Evolutionary conservation across 176 grass and related monocot genomes (phyloP), one percentile per base, ranked within the genome.

Genomic region (Thalia dealbata): DNA sequence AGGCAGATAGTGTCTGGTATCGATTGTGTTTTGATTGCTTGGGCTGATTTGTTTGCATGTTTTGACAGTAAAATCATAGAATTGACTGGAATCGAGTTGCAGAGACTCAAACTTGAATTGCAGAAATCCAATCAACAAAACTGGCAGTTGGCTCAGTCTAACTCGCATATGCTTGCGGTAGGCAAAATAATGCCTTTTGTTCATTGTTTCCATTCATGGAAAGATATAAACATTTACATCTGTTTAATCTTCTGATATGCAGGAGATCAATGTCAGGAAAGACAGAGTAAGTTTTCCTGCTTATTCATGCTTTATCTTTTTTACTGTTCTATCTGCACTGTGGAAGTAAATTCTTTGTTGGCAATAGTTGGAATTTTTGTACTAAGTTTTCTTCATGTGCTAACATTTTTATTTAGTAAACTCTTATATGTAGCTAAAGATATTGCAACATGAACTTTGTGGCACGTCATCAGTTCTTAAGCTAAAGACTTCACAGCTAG

Each of bases 101-200:
- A 85, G 11, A 96, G 92, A 48, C 78, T 92, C 35, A 75, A 52
- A 1, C 8, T 66, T 6, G 59, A 63, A 1, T 69, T 96, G 61
- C 84, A 87, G 0, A 52, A 70, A 8, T 7, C 41, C 0, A 77
- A 41, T 6, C 82, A 89, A 60, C 82, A 92, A 73, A 96, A 96
- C 25, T 35, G 64, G 72, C 78, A 78, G 7, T 66, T 96, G 9
- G 82, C 80, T 2, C 80, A 80, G 48, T 10, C 64, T 12, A 87
- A 96, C 65, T 87, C 92, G 1, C 77, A 76, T 52, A 85, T 87
- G 46, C 64, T 89, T 0, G 48, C 64, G 78, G 92, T 96, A 2
- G 76, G 79, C 64, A 59, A 59, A 5, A 64, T 82, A 38, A 38
- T 25, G 70, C 26, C 32, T 28, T 42, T 72, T 67, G 28, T 16